Base-by-base conservation (phyloP, 2,329 filamentous ascomycete species). In the Penicillium sp. region DNA sequence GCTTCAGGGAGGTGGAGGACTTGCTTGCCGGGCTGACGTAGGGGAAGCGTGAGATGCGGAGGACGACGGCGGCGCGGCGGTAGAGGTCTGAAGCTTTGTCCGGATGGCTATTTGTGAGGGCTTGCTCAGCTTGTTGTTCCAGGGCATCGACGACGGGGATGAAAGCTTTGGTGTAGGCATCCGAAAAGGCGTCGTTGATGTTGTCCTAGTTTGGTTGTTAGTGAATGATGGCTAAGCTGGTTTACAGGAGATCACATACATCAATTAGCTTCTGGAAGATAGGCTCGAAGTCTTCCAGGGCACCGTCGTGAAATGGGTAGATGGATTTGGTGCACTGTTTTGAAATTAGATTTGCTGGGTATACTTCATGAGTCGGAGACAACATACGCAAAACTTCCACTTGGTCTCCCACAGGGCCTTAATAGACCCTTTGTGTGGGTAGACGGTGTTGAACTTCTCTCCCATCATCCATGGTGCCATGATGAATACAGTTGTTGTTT, bases 291-390 rank as follows among this genome's bases (percentile, higher is more conserved):
- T 91, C 88, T 52, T 83, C 77, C 52, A 81, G 80, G 4, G 78
- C 74, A 45, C 85, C 83, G 70, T 90, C 88, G 75, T 90, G 88
- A 76, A 91, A 91, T 0, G 86, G 85, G 62, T 89, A 88, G 8
- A 90, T 77, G 51, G 83, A 79, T 72, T 84, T 85, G 33, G 71
- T 70, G 68, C 81, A 84, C 78, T 63, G 29, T 15, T 2, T 33
- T 16, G 21, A 42, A 24, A 44, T 43, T 38, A 12, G 33, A 23
- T 61, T 79, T 54, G 34, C 7, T 21, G 28, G 3, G 16, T 49
- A 36, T 42, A 21, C 9, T 24, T 1, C 16, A 26, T 3, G 13
- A 9, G 8, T 21, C 24, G 9, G 10, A 24, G 33, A 5, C 13
- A 21, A 63, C 80, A 51, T 72, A 86, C 84, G 5, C 85, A 85